These are phyloP conservation scores for Candida tallmaniae DNA, from an alignment of 805 yeast species.

Conservation along the genomic window DNA sequence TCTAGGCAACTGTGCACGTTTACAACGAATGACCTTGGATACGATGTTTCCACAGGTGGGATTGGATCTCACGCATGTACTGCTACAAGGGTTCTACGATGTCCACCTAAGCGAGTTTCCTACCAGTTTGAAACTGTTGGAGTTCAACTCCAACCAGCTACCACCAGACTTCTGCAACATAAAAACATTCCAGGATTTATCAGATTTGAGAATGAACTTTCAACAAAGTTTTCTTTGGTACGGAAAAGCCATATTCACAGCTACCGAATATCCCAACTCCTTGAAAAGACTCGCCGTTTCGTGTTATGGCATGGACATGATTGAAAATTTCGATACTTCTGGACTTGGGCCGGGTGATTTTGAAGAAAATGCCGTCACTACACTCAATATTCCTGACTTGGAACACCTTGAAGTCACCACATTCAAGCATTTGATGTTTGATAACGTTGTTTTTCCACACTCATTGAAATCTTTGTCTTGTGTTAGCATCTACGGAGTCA, in stretches of 20 bases:
- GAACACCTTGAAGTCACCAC: not conserved
- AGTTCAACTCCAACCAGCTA: not conserved
- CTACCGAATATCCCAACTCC: not conserved
- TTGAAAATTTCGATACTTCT: not conserved
- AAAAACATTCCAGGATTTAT: not conserved
- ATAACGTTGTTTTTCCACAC: not conserved
- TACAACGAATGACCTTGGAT: too few relatives aligned
- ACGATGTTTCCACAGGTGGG: too few relatives aligned
- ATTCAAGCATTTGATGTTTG: not conserved
- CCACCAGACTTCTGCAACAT: not conserved
- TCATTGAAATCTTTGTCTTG: not conserved
- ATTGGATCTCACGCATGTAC: too few relatives aligned
- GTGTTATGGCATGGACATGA: not conserved
- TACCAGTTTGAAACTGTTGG: not conserved
- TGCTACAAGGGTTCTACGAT: too few relatives aligned
- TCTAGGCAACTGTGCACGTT: too few relatives aligned
- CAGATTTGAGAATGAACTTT: not conserved
- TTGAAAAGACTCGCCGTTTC: not conserved
- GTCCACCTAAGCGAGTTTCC: not conserved
- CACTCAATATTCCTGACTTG: conserved; percentile 1
- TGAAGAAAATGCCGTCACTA: not conserved
- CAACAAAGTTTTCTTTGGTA: not conserved
- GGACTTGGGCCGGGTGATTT: not conserved
- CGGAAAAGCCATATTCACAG: not conserved
- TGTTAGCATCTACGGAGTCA: too few relatives aligned